Conservation (phyloP, 257 asterid genomes). For the Lycium barbarum region DNA sequence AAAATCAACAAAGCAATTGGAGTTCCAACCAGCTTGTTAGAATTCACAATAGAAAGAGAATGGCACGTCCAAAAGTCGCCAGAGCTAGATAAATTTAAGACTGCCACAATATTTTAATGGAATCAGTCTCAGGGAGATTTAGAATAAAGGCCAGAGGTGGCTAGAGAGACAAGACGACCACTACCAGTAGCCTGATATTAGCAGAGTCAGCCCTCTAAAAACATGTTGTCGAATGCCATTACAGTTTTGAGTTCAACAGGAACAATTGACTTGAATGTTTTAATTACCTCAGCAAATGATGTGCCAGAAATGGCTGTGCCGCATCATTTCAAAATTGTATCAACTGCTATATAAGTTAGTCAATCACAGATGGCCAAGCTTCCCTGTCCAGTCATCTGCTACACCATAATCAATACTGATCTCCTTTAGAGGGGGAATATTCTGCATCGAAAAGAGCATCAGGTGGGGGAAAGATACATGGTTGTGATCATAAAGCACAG, state of each 20-base stretch:
- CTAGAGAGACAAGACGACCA: not conserved
- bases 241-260: slow-evolving; percentile 10
- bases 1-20: not conserved
- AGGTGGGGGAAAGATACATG: slow-evolving; percentile 77
- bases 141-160: not conserved
- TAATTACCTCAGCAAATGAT: slow-evolving; percentile 49
- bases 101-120: not conserved
- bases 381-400: slow-evolving; percentile 70
- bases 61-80: not conserved
- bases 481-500: slow-evolving; percentile 79
- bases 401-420: slow-evolving; percentile 87
- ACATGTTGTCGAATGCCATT: not conserved
- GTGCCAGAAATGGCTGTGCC: slow-evolving; percentile 26
- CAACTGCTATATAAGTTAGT: slow-evolving; percentile 33
- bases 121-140: not conserved
- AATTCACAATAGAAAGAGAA: not conserved
- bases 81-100: not conserved
- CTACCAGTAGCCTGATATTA: not conserved
- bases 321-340: slow-evolving; percentile 34
- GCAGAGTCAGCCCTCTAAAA: slow-evolving; percentile 16
- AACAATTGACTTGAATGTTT: slow-evolving; percentile 17
- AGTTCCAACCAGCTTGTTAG: not conserved
- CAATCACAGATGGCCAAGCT: slow-evolving; percentile 56
- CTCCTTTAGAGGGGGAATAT: slow-evolving; percentile 88
- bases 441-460: slow-evolving; percentile 92